Percentiles rank a stretch among this genome's conserved stretches.
Evolutionary conservation across 768 basidiomycete species (phyloP).

Genomic region (Scleroderma citrinum): DNA sequence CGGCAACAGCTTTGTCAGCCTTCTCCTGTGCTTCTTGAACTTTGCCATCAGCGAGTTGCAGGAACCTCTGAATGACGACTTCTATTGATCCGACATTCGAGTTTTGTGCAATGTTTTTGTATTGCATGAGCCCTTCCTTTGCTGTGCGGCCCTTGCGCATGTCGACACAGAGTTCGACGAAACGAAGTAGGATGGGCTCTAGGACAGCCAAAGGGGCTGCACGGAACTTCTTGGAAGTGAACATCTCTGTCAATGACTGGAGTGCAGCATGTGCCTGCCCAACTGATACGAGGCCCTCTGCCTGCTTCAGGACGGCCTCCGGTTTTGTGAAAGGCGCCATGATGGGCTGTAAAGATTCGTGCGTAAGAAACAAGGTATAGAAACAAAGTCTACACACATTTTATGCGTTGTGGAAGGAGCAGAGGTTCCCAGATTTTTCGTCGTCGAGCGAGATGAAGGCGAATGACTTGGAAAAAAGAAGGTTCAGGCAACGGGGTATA

Average conservation of each 20-base stretch:
- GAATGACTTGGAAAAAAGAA: neutral
- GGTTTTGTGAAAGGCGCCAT: slow-evolving; percentile 93
- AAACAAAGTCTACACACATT: neutral
- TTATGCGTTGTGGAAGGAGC: neutral
- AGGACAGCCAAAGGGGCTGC: slow-evolving; percentile 82
- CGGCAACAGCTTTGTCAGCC: slow-evolving; percentile 67
- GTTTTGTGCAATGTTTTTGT: slow-evolving; percentile 97
- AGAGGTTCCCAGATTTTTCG: slow-evolving; percentile 1
- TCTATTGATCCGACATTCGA: slow-evolving; percentile 89
- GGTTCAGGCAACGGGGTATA: neutral
- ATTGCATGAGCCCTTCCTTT: slow-evolving; percentile 93
- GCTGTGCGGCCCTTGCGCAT: slow-evolving; percentile 91
- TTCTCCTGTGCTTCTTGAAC: slow-evolving; percentile 84
- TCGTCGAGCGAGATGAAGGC: neutral
- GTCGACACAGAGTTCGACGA: slow-evolving; percentile 93
- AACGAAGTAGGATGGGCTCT: slow-evolving; percentile 94
- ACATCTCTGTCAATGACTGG: slow-evolving; percentile 88
- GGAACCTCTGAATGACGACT: slow-evolving; percentile 80
- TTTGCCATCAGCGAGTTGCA: slow-evolving; percentile 74
- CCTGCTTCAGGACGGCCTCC: slow-evolving; percentile 86
- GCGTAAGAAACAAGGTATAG: neutral
- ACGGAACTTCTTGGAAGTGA: slow-evolving; percentile 89
- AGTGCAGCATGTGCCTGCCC: slow-evolving; percentile 87
- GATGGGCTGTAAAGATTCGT: slow-evolving; percentile 11
- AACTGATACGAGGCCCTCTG: slow-evolving; percentile 90